Base-by-base conservation (phyloP, 2,329 filamentous ascomycete species). In the Scytalidium sp. region DNA sequence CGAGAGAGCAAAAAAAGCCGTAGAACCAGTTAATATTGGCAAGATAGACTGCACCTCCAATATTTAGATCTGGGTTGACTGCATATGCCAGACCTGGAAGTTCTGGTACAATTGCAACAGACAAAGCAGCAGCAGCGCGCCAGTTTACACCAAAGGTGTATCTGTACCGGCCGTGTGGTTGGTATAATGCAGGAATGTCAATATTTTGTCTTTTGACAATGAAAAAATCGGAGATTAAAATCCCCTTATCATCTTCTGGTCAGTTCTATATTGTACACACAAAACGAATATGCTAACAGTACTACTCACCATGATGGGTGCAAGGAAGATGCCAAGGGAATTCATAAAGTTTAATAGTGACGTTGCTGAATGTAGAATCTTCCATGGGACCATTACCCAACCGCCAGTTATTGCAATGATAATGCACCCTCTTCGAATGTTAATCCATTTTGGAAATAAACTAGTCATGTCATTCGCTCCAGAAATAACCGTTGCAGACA, bases 331-430 rank as follows among this genome's bases (percentile, higher is more conserved):
- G 9, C 4, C 20, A 27, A 25, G 27, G 29, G 20, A 25, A 7
- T 10, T 13, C 10, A 45, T 32, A 7, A 8, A 25, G 11, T 77
- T 75, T 3, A 85, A 66, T 56, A 87, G 80, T 1, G 75, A 81
- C 2, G 66, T 62, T 2, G 83, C 83, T 0, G 77, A 81, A 25
- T 65, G 71, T n/a, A 86, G 69, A 50, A 87, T 86, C 66, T 84
- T 84, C 83, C 83, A 86, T 1, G 81, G 82, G 1, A 83, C 80
- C 23, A 85, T 71, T 2, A 75, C 73, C 80, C 81, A 85, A 19
- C 76, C 78, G 0, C 67, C 70, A 19, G 81, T 63, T 3, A 83
- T 45, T 1, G 78, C 77, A 5, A 76, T 75, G 41, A 83, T 66
- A 25, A 83, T 64, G 50, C 76, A 76, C 7, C 80, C 80, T n/a